phyloP scores from a whole-genome alignment of 1,284 basidiomycete species.

The Rhodotorula sp. region DNA sequence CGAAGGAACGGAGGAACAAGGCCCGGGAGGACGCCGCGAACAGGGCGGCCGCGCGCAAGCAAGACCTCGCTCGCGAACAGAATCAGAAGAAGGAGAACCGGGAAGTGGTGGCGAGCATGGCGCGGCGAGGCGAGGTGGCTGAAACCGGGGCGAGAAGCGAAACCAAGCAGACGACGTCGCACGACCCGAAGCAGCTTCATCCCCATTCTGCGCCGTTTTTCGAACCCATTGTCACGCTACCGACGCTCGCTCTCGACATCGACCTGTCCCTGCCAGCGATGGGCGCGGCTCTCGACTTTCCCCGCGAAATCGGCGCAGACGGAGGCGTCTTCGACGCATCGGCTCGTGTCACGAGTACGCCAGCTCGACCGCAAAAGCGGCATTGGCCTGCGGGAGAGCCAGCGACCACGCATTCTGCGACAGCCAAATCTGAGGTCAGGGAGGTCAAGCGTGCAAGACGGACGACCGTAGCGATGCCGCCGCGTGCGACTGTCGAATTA shows the following conservation, averaged over 20 bases:
- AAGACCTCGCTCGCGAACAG: not conserved
- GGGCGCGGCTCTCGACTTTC: conserved; percentile 24
- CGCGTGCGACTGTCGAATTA: not conserved
- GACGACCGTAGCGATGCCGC: not conserved
- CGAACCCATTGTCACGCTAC: not conserved
- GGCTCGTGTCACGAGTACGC: conserved; percentile 9
- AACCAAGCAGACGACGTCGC: not conserved
- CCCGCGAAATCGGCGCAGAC: too few species aligned
- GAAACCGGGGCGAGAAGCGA: too few species aligned
- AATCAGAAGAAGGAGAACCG: not conserved
- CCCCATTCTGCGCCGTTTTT: too few species aligned
- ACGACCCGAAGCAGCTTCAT: too few species aligned
- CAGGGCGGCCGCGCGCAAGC: not conserved
- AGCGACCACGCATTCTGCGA: too few species aligned
- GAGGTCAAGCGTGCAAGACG: conserved; percentile 1
- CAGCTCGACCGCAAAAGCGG: not conserved
- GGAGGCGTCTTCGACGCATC: not conserved
- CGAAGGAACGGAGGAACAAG: not conserved
- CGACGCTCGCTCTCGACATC: not conserved
- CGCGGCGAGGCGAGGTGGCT: too few species aligned
- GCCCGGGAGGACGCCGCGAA: not conserved
- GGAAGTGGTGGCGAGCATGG: not conserved
- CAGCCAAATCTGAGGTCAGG: not conserved
- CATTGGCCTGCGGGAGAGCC: not conserved
- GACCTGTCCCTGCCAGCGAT: conserved; percentile 18